Base-by-base conservation (phyloP, 2,329 filamentous ascomycete species). In the Aureobasidium musti region DNA sequence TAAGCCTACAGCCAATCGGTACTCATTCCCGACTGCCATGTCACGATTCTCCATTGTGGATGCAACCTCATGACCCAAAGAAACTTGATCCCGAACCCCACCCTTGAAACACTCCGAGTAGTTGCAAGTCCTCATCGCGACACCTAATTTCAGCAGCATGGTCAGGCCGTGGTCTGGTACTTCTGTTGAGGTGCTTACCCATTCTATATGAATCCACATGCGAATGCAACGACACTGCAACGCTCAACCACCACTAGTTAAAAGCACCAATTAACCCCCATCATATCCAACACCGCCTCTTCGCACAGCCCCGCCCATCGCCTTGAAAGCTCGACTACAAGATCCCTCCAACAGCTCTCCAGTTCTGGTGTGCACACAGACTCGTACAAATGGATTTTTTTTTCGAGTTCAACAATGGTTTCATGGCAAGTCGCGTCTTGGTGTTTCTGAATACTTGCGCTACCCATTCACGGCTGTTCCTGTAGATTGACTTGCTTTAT, bases 11-110 rank as follows among this genome's bases (percentile, higher is more conserved):
- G 61, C 61, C 61, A 64, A 64, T 64, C 61, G 61, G 61, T 37
- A 53, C 5, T 13, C 19, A 19, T 43, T 23, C 37, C 23, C 13
- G 37, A 26, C 17, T 64, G 49, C 61, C 61, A 64, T 64, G 61
- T 64, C 61, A 64, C 61, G 19, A 53, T 23, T 35, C 17, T 14
- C 23, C 23, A 41, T 23, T 14, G 33, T 50, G 47, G 49, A 64
- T 64, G 61, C 61, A 45, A 64, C 61, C 61, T 64, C 61, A 64
- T 64, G 61, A 63, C 60, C 56, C 45, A 52, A 39, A 26, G 60
- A 53, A 33, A 63, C 45, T 53, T 21, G 60, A 64, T 37, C 35
- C 49, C 49, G 61, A 37, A 47, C 61, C 61, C 47, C 61, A 64
- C 49, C 33, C 47, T 64, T 64, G 61, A 64, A 54, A 64, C 61